These are phyloP conservation scores for Sambucus nigra DNA, from an alignment of 129 eudicot species.

Conservation along the genomic window DNA sequence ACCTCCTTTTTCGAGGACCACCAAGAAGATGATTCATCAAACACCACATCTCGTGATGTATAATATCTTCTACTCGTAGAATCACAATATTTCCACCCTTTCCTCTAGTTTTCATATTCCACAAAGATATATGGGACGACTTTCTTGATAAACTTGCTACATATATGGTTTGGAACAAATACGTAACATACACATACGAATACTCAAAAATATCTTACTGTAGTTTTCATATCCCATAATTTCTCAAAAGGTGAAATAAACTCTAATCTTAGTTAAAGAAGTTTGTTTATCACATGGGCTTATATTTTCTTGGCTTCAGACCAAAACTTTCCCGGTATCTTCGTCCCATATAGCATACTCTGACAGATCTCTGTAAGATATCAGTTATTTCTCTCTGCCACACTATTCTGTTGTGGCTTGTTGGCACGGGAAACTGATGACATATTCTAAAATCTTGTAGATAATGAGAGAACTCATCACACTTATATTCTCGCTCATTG, in stretches of 20 bases:
- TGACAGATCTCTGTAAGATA: too few species aligned
- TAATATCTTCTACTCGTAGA: too few species aligned
- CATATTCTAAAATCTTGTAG: too few species aligned
- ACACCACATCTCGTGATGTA: too few species aligned
- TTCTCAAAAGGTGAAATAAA: slow-evolving; percentile 2
- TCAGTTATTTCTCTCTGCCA: neutral
- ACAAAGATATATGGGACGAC: too few species aligned
- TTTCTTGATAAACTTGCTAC: too few species aligned
- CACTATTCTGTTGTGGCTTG: neutral
- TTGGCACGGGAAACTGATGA: neutral
- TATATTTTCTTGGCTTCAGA: neutral
- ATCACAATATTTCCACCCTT: too few species aligned
- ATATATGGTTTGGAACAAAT: too few species aligned
- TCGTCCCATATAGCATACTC: neutral
- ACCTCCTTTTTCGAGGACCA: neutral
- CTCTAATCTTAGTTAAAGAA: neutral
- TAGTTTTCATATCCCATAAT: too few species aligned
- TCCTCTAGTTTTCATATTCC: too few species aligned
- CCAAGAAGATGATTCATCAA: too few species aligned
- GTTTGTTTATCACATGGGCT: neutral
- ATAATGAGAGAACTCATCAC: neutral
- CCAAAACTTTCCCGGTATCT: too few species aligned
- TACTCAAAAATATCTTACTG: neutral
- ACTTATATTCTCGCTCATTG: neutral
- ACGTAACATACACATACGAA: neutral